Conservation (phyloP, 2,329 filamentous ascomycete species). For the Epichloe sp. region DNA sequence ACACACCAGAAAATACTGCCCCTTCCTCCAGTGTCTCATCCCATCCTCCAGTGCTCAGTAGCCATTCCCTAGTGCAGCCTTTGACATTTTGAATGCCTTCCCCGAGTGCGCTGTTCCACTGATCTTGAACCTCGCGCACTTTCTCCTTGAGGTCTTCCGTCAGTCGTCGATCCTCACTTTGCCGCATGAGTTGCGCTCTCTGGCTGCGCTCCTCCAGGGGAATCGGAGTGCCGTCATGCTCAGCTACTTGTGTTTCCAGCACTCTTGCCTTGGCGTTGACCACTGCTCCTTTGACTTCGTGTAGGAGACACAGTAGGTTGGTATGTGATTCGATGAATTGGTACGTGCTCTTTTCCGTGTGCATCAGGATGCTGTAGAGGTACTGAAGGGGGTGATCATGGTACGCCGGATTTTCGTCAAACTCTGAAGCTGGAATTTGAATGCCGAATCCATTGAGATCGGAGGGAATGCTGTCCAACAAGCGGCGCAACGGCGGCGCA, state of each 20-base stretch:
- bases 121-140: constrained; percentile 77
- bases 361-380: constrained; percentile 69
- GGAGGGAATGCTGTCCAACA: constrained; percentile 68
- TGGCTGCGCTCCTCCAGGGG: constrained; percentile 20
- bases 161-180: constrained; percentile 55
- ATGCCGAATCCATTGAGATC: constrained; percentile 50
- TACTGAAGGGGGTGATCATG: constrained; percentile 76
- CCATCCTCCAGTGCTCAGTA: constrained; percentile 74
- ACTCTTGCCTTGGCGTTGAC: constrained; percentile 55
- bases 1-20: constrained; percentile 31
- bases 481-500: constrained; percentile 63
- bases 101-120: constrained; percentile 82
- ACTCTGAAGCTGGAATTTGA: constrained; percentile 66
- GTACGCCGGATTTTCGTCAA: constrained; percentile 76
- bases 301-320: constrained; percentile 77
- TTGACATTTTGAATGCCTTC: constrained; percentile 61
- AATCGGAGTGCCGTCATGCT: constrained; percentile 21
- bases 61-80: constrained; percentile 57
- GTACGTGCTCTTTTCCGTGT: constrained; percentile 85
- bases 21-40: constrained; percentile 59
- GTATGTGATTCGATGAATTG: constrained; percentile 95
- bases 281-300: constrained; percentile 75
- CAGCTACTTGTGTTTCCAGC: constrained; percentile 49
- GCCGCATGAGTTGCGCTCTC: constrained; percentile 42
- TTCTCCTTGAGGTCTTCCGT: constrained; percentile 89